Percentiles rank a stretch among this genome's conserved stretches.
phyloP scores from a whole-genome alignment of 306 rosid species.

The Sesbania bispinosa region DNA sequence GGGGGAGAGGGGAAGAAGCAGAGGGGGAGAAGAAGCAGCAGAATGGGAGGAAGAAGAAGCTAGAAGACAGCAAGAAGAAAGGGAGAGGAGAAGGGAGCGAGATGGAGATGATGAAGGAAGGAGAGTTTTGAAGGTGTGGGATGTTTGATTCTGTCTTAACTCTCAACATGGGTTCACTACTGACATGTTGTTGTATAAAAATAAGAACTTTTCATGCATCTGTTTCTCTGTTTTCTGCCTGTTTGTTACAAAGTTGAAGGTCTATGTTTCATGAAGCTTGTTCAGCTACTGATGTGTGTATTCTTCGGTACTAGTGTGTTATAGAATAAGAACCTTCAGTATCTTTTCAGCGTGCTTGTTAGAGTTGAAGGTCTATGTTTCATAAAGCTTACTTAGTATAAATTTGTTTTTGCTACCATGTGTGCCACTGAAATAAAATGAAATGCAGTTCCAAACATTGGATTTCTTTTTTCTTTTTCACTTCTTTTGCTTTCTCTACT shows the following conservation, averaged over 20 bases:
- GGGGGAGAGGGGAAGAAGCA: neutral
- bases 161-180: neutral
- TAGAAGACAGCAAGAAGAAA: slow-evolving; percentile 4
- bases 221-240: neutral
- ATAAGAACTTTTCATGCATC: neutral
- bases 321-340: neutral
- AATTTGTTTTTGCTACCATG: neutral
- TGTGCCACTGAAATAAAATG: neutral
- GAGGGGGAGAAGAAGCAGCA: neutral
- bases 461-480: no score
- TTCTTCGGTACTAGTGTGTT: no score
- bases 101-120: slow-evolving; percentile 22
- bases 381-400: neutral
- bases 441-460: neutral
- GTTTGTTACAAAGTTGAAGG: neutral
- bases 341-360: neutral
- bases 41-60: slow-evolving; percentile 4
- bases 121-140: slow-evolving; percentile 16
- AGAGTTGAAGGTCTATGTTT: neutral
- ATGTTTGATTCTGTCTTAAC: slow-evolving; percentile 4
- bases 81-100: neutral
- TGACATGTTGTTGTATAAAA: neutral
- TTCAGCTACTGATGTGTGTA: neutral
- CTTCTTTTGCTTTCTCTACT: no score
- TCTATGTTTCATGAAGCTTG: neutral